phyloP scores from a whole-genome alignment of 345 rosid genomes.

The Rhizophora mangle region DNA sequence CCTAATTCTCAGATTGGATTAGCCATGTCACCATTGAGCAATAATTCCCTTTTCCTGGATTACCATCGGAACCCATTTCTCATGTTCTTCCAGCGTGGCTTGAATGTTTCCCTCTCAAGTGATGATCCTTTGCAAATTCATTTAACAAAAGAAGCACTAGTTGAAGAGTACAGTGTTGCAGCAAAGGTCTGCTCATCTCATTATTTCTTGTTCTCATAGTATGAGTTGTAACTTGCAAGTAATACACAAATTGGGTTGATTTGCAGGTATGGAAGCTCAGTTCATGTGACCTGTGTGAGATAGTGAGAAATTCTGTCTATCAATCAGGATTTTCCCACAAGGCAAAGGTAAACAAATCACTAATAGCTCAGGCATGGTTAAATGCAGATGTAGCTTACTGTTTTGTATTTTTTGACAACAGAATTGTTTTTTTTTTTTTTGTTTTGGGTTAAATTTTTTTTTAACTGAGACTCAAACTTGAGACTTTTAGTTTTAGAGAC shows the following conservation, averaged over 20 bases:
- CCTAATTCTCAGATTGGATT: conserved; percentile 37
- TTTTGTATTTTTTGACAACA: background rate
- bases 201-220: background rate
- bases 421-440: background rate
- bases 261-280: conserved; percentile 54
- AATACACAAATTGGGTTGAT: background rate
- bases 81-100: conserved; percentile 45
- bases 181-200: conserved; percentile 36
- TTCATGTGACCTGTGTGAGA: conserved; percentile 56
- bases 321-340: conserved; percentile 48
- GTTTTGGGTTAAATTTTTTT: background rate
- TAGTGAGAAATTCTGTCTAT: conserved; percentile 53
- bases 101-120: conserved; percentile 51
- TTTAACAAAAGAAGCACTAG: conserved; percentile 51
- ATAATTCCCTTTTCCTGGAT: conserved; percentile 54
- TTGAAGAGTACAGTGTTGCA: conserved; percentile 58
- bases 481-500: no score
- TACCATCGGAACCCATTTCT: conserved; percentile 52
- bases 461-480: no score
- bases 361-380: conserved; percentile 1
- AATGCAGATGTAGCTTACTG: background rate
- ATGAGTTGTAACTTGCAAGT: background rate
- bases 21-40: conserved; percentile 58
- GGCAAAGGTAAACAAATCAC: conserved; percentile 33
- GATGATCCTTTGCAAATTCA: conserved; percentile 61